These are phyloP conservation scores for Murraya paniculata DNA, from an alignment of 345 rosid species.

Conservation along the genomic window DNA sequence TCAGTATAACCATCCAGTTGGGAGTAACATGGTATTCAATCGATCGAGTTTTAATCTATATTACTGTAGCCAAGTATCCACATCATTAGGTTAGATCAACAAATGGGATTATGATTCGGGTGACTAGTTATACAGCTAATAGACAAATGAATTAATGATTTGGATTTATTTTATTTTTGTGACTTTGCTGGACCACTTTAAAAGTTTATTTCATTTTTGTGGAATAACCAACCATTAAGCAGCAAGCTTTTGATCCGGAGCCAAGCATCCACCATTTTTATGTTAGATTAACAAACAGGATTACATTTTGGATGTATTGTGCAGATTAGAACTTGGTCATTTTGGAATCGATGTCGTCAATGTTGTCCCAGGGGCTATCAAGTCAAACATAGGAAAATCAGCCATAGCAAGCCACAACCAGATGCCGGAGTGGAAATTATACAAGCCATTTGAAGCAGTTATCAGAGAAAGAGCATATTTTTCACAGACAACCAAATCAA, in stretches of 20 bases:
- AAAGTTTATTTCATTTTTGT: background rate
- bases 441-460: conserved; percentile 60
- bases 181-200: background rate
- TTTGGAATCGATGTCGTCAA: conserved; percentile 74
- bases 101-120: background rate
- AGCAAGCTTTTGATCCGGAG: background rate
- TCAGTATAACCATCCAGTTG: background rate
- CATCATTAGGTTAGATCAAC: background rate
- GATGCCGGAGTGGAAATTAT: conserved; percentile 83
- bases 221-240: background rate
- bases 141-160: background rate
- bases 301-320: background rate
- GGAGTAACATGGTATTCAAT: background rate
- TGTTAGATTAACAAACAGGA: background rate
- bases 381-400: conserved; percentile 73
- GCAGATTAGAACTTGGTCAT: conserved; percentile 76
- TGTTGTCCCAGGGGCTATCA: conserved; percentile 78
- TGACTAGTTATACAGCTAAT: background rate
- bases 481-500: conserved; percentile 52
- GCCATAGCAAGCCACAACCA: conserved; percentile 47
- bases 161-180: background rate
- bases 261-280: background rate
- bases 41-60: background rate
- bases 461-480: conserved; percentile 53
- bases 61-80: background rate